phyloP scores from a whole-genome alignment of 2,329 filamentous ascomycete species.

The Colletotrichum ledebouriae region DNA sequence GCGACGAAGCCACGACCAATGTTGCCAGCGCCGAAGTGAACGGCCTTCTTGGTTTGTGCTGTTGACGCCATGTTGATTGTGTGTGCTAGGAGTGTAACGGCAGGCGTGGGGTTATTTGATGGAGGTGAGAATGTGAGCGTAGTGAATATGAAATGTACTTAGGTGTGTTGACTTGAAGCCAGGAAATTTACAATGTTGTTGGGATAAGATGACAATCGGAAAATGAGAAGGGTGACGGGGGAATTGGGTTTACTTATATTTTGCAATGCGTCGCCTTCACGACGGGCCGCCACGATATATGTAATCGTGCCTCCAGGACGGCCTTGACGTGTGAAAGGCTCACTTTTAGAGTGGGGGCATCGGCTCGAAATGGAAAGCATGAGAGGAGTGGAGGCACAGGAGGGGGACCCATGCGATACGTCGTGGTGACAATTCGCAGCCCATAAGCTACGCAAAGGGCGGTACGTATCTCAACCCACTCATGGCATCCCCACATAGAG shows the following conservation, averaged over 20 bases:
- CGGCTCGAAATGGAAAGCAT: constrained; percentile 39
- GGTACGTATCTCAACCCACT: neutral
- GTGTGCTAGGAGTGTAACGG: neutral
- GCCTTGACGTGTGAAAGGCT: constrained; percentile 42
- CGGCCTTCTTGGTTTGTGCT: constrained; percentile 70
- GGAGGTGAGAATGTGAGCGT: neutral
- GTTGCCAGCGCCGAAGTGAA: constrained; percentile 90
- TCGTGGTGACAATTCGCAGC: constrained; percentile 23
- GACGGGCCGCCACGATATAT: constrained; percentile 35
- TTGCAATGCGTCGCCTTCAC: constrained; percentile 33
- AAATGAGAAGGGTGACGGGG: rapidly evolving
- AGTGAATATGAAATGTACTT: neutral
- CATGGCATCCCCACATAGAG: neutral
- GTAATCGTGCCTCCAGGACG: constrained; percentile 26
- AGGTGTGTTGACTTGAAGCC: too few species aligned
- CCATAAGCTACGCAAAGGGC: neutral
- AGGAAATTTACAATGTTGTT: neutral
- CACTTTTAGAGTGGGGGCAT: constrained; percentile 34
- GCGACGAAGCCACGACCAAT: constrained; percentile 89
- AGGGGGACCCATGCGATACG: constrained; percentile 37
- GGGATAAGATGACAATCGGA: neutral
- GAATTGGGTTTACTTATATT: constrained; percentile 35
- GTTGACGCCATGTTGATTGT: constrained; percentile 55
- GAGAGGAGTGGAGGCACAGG: constrained; percentile 24
- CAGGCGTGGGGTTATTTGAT: too few species aligned